phyloP scores from a whole-genome alignment of 2,329 filamentous ascomycete species.

The Teratosphaeria destructans region DNA sequence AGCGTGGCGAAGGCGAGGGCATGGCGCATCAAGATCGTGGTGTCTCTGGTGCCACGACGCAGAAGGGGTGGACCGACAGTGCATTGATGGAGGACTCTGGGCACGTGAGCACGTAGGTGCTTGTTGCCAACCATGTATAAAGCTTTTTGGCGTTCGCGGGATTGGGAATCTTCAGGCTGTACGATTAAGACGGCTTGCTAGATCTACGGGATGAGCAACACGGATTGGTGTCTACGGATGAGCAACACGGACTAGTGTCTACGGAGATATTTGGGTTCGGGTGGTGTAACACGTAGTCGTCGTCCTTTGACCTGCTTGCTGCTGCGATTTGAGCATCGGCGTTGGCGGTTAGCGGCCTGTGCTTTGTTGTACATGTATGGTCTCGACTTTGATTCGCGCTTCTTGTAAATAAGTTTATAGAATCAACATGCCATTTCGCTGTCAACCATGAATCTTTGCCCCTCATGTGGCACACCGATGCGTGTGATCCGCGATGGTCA shows the following conservation, averaged over 20 bases:
- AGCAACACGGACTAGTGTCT: not conserved
- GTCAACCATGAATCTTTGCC: not conserved
- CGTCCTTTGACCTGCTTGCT: not conserved
- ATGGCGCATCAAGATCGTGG: conserved; percentile 23
- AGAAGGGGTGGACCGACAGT: conserved; percentile 16
- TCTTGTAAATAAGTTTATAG: not conserved
- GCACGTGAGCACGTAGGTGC: conserved; percentile 14
- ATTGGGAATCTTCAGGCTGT: not conserved
- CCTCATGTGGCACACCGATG: no score
- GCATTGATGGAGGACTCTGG: conserved; percentile 16
- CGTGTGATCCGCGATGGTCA: no score
- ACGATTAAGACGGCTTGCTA: not conserved
- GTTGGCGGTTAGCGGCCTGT: not conserved
- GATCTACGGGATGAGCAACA: not conserved
- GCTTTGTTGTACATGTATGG: not conserved
- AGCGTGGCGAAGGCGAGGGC: conserved; percentile 25
- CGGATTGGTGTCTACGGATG: not conserved
- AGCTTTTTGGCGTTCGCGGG: not conserved
- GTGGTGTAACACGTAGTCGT: not conserved
- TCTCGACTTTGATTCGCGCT: not conserved
- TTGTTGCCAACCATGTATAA: not conserved
- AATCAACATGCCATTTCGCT: not conserved
- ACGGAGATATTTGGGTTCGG: not conserved
- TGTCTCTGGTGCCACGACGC: conserved; percentile 14
- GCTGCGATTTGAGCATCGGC: not conserved